Percentiles rank a stretch among this genome's conserved stretches.
These are phyloP conservation scores for Clathrus columnatus DNA, from an alignment of 768 basidiomycete genomes.

Conservation along the genomic window DNA sequence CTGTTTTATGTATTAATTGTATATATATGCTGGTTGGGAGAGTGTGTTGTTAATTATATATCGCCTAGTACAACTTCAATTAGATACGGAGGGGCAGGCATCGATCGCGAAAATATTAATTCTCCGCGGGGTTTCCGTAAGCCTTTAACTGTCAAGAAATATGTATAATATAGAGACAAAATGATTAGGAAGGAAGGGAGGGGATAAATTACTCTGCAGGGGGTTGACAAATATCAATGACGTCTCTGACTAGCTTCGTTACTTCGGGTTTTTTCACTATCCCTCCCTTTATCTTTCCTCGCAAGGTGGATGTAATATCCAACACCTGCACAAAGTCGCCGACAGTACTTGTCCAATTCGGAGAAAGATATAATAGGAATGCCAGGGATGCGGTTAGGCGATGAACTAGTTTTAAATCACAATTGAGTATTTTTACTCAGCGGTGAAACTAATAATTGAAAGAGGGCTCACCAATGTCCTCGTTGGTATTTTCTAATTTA, in stretches of 20 bases:
- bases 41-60: too few relatives aligned
- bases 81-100: too few relatives aligned
- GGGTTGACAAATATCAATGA: constrained; percentile 28
- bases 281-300: constrained; percentile 46
- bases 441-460: constrained; percentile 1
- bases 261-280: constrained; percentile 60
- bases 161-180: too few relatives aligned
- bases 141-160: too few relatives aligned
- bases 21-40: too few relatives aligned
- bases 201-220: neutral
- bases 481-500: constrained; percentile 56
- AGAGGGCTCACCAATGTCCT: constrained; percentile 65
- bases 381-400: constrained; percentile 74
- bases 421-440: neutral
- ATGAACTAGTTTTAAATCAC: constrained; percentile 48
- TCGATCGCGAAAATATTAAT: too few relatives aligned
- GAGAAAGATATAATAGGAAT: constrained; percentile 66
- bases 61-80: too few relatives aligned
- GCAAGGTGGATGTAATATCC: constrained; percentile 46
- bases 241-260: constrained; percentile 55
- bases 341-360: constrained; percentile 47
- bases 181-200: too few relatives aligned
- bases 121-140: too few relatives aligned
- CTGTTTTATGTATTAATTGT: too few relatives aligned
- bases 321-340: constrained; percentile 59